Conservation (phyloP, 176 grass and related monocot species). For the Ananas comosus region DNA sequence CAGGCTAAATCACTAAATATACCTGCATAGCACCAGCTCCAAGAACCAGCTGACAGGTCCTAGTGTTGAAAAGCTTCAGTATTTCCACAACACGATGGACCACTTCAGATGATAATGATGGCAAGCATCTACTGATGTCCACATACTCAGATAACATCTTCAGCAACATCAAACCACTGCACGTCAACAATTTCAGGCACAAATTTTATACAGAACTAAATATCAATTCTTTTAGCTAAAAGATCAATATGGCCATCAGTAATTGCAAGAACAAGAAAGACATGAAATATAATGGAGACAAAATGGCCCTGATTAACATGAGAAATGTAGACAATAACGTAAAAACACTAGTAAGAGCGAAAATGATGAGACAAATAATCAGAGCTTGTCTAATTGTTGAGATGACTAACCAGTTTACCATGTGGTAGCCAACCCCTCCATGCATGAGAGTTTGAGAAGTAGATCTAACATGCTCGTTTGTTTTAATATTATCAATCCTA, state of each 20-base stretch:
- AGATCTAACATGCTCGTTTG: conserved; percentile 30
- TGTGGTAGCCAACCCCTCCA: conserved; percentile 97
- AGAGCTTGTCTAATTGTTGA: background rate
- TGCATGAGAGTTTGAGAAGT: conserved; percentile 56
- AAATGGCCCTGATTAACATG: background rate
- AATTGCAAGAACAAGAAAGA: background rate
- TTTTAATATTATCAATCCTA: conserved; percentile 43
- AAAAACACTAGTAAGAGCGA: too few species aligned
- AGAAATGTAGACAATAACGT: too few species aligned
- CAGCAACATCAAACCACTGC: conserved; percentile 91
- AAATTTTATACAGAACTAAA: conserved; percentile 3
- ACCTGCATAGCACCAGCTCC: conserved; percentile 99
- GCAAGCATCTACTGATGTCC: conserved; percentile 96
- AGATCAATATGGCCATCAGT: background rate
- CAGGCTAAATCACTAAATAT: conserved; percentile 15
- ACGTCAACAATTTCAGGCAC: conserved; percentile 21
- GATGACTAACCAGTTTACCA: conserved; percentile 99
- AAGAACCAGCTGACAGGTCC: conserved; percentile 95
- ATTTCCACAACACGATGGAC: conserved; percentile 96
- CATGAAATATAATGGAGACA: too few species aligned
- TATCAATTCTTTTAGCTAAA: background rate
- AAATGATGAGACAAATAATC: background rate
- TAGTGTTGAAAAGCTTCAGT: conserved; percentile 93
- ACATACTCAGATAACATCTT: conserved; percentile 98
- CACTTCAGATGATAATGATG: conserved; percentile 84